Evolutionary conservation across 2,329 filamentous ascomycete genomes (phyloP).

Genomic region (Pseudodiploospora longispora): DNA sequence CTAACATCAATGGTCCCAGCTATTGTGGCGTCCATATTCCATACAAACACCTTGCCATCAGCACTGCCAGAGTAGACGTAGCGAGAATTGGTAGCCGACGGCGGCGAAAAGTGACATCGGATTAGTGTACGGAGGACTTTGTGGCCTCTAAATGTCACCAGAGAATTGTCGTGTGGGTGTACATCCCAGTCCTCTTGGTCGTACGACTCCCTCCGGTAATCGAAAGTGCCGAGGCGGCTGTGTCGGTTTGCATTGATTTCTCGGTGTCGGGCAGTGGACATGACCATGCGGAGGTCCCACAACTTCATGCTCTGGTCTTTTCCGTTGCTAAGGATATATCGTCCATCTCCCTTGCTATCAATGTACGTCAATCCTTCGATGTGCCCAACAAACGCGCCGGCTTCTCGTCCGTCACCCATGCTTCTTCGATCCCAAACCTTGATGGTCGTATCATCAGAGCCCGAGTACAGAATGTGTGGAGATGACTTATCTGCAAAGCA

Average conservation of each 20-base stretch:
- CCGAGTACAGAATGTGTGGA: conserved; percentile 91
- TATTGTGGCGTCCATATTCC: conserved; percentile 84
- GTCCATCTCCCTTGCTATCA: conserved; percentile 61
- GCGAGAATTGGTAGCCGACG: conserved; percentile 73
- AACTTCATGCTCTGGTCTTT: conserved; percentile 98
- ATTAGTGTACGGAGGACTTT: conserved; percentile 84
- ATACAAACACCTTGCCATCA: conserved; percentile 84
- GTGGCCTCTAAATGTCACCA: conserved; percentile 92
- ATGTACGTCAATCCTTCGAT: conserved; percentile 61
- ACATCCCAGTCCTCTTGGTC: conserved; percentile 51
- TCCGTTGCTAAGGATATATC: conserved; percentile 85
- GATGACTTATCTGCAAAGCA: conserved; percentile 86
- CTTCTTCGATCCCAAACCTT: conserved; percentile 95
- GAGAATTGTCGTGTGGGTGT: conserved; percentile 75
- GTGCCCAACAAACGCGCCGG: conserved; percentile 59
- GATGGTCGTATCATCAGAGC: conserved; percentile 86
- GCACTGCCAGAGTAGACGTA: conserved; percentile 92
- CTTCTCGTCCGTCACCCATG: conserved; percentile 73
- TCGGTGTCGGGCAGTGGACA: conserved; percentile 59
- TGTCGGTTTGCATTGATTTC: conserved; percentile 47
- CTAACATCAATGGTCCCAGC: conserved; percentile 73
- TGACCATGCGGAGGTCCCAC: conserved; percentile 90
- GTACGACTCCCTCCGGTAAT: conserved; percentile 65
- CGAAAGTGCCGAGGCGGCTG: conserved; percentile 52
- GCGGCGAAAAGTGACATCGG: conserved; percentile 88